Percentiles rank a stretch among this genome's conserved stretches.
phyloP scores from a whole-genome alignment of 306 rosid genomes.

The Medicago arabica region DNA sequence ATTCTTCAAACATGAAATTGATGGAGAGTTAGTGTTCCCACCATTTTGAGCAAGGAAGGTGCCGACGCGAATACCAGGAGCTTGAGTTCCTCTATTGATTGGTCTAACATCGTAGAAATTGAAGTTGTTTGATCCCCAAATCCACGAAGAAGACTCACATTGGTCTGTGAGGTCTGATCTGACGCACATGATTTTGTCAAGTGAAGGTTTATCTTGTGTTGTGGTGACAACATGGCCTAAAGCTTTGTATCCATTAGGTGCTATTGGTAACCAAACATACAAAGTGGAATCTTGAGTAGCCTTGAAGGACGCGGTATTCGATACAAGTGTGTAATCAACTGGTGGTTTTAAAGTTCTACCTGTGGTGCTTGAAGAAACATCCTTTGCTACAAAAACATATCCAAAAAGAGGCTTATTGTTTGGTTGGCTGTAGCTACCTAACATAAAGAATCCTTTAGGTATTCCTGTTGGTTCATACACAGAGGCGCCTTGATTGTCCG shows the following conservation, averaged over 20 bases:
- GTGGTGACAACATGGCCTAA: constrained; percentile 66
- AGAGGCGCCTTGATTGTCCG: constrained; percentile 57
- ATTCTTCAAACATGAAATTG: constrained; percentile 68
- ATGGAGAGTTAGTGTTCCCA: neutral
- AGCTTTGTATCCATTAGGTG: constrained; percentile 75
- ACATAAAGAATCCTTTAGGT: constrained; percentile 68
- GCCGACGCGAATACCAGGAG: constrained; percentile 61
- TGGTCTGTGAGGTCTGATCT: constrained; percentile 69
- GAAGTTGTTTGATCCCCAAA: constrained; percentile 66
- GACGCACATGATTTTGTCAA: constrained; percentile 63
- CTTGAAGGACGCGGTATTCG: constrained; percentile 55
- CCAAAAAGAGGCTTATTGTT: constrained; percentile 74
- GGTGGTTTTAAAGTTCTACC: constrained; percentile 53
- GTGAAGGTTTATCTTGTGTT: constrained; percentile 61
- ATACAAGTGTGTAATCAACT: constrained; percentile 64
- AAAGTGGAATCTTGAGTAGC: constrained; percentile 55
- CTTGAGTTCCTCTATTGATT: constrained; percentile 53
- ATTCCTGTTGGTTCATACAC: constrained; percentile 73
- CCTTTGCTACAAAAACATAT: constrained; percentile 67
- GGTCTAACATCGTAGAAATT: constrained; percentile 63
- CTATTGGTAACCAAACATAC: constrained; percentile 71
- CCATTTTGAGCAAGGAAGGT: constrained; percentile 60
- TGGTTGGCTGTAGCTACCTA: constrained; percentile 71
- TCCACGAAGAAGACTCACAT: constrained; percentile 53
- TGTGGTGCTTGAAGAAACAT: constrained; percentile 24